Conservation (phyloP, 139 green algal species). For the Micromonas commoda region DNA sequence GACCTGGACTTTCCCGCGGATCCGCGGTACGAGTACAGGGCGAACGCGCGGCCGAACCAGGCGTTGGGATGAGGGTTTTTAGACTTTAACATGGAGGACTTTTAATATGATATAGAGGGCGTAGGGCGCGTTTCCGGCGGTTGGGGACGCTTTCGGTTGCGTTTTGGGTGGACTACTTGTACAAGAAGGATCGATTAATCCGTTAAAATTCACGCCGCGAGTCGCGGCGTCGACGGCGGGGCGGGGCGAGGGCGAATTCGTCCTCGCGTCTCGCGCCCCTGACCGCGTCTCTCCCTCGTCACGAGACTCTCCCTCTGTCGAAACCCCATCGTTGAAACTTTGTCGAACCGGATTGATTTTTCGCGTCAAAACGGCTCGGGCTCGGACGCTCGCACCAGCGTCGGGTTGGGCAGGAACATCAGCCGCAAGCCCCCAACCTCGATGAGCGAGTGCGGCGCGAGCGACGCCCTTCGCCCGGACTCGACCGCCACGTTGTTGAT, state of each 20-base stretch:
- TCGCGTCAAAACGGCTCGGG: neutral
- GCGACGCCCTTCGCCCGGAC: neutral
- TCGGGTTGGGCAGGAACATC: constrained; percentile 18
- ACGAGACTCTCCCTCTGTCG: neutral
- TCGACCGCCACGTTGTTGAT: neutral
- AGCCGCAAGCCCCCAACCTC: constrained; percentile 20
- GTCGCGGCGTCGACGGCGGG: no score
- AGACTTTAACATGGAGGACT: no score
- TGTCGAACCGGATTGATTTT: neutral
- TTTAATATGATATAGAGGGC: no score
- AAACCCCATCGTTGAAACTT: neutral
- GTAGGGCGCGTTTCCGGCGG: no score
- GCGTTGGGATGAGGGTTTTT: neutral
- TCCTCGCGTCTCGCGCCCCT: neutral
- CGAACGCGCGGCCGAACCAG: neutral
- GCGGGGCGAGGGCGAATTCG: neutral
- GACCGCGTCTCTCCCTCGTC: neutral
- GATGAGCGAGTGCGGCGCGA: constrained; percentile 10
- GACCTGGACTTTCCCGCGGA: neutral
- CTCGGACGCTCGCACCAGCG: neutral
- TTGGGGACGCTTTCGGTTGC: no score
- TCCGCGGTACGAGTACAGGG: neutral
- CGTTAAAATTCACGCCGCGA: no score
- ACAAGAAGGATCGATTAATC: no score
- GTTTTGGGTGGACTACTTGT: no score